Evolutionary conservation across 2,329 filamentous ascomycete genomes (phyloP).

Genomic region (Cercospora sp.): DNA sequence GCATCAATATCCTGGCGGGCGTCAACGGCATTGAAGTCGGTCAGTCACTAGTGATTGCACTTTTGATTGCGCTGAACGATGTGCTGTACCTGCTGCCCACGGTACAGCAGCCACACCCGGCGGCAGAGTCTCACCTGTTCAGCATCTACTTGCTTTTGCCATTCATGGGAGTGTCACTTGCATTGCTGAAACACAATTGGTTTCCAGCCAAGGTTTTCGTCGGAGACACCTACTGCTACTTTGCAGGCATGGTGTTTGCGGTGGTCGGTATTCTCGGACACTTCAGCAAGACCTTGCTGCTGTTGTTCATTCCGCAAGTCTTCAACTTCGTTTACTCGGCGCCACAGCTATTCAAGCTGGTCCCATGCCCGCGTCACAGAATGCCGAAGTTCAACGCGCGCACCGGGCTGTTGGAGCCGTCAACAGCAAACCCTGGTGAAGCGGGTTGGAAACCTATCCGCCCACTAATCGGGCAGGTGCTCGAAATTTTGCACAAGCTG

Average conservation of each 20-base stretch:
- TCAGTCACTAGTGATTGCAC: constrained; percentile 87
- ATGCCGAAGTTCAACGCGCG: constrained; percentile 84
- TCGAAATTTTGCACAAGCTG: constrained; percentile 70
- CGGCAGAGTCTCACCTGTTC: constrained; percentile 93
- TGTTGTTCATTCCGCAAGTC: constrained; percentile 89
- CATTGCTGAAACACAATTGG: constrained; percentile 89
- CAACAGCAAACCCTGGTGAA: constrained; percentile 67
- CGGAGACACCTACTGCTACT: constrained; percentile 99
- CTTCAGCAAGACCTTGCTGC: constrained; percentile 93
- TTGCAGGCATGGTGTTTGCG: constrained; percentile 98
- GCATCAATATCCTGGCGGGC: constrained; percentile 99
- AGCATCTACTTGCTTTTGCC: constrained; percentile 92
- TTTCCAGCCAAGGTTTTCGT: constrained; percentile 95
- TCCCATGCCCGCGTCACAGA: constrained; percentile 91
- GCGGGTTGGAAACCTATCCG: constrained; percentile 63
- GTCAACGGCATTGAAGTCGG: constrained; percentile 97
- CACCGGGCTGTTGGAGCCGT: constrained; percentile 83
- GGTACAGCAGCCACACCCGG: constrained; percentile 78
- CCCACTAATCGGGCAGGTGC: constrained; percentile 59
- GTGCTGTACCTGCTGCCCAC: constrained; percentile 71
- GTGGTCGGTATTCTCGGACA: constrained; percentile 95
- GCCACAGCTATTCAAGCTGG: constrained; percentile 84
- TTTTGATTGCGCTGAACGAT: constrained; percentile 83
- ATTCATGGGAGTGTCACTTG: constrained; percentile 87
- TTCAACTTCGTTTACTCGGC: constrained; percentile 95